Percentiles rank a stretch among this genome's conserved stretches.
Conservation (phyloP, 129 eudicot species). For the Gnaphalium uliginosum region DNA sequence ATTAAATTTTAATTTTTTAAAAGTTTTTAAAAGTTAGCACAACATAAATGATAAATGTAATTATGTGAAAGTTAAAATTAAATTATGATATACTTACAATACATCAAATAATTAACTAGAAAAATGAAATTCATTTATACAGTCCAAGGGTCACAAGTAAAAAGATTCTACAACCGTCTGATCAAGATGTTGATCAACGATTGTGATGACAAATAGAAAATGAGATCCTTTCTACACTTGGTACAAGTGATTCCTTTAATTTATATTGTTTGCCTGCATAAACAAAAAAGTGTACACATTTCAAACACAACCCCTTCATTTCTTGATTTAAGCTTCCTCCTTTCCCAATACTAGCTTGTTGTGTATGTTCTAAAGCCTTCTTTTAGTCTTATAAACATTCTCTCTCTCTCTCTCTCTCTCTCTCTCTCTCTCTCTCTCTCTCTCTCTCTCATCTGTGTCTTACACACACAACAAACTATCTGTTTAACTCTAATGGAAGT, state of each 20-base stretch:
- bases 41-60: no score
- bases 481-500: conserved; percentile 31
- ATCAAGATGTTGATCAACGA: conserved; percentile 40
- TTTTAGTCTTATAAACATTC: neutral
- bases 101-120: no score
- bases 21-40: no score
- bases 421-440: conserved; percentile 6
- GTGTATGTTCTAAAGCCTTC: neutral
- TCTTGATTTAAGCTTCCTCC: conserved; percentile 6
- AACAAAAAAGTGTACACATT: neutral
- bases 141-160: conserved; percentile 35
- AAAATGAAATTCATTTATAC: neutral
- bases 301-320: neutral
- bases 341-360: no score
- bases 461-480: neutral
- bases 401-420: neutral
- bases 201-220: neutral
- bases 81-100: no score
- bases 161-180: conserved; percentile 27
- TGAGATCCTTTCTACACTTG: conserved; percentile 11
- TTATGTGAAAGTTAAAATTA: no score
- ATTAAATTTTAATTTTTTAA: no score
- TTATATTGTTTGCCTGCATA: no score
- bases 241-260: conserved; percentile 4
- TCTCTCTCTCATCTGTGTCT: neutral